A percentile compares a stretch with the other conserved stretches of the same genome.
These are phyloP conservation scores for Schizochytrium sp. DNA, from an alignment of 108 stramenopile genomes.

Conservation along the genomic window DNA sequence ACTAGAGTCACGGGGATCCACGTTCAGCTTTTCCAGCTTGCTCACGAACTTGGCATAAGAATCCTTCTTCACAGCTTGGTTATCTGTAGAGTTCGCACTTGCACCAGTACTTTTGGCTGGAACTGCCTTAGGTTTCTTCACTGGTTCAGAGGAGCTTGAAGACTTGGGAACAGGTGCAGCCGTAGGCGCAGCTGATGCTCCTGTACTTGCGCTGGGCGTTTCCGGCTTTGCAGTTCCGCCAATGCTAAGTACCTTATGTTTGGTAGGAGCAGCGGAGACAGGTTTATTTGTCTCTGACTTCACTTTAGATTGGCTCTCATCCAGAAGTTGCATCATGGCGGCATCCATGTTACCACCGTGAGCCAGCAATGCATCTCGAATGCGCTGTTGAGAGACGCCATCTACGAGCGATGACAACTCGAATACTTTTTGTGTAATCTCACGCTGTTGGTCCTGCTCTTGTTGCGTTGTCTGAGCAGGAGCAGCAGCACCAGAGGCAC, in stretches of 20 bases:
- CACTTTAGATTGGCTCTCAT: not conserved
- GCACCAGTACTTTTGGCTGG: not conserved
- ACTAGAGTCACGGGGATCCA: slow-evolving; percentile 57
- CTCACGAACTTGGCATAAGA: slow-evolving; percentile 65
- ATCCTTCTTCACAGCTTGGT: not conserved
- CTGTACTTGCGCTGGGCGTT: not conserved
- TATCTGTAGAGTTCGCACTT: not conserved
- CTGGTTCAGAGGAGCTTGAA: not conserved
- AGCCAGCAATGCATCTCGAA: not conserved
- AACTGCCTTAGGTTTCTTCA: not conserved
- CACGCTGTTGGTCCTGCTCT: not conserved
- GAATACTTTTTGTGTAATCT: slow-evolving; percentile 3
- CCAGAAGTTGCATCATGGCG: slow-evolving; percentile 37
- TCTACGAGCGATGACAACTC: not conserved
- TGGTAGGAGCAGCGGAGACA: not conserved
- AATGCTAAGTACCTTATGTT: slow-evolving; percentile 39
- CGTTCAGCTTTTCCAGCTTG: slow-evolving; percentile 71
- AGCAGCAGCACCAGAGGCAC: not conserved
- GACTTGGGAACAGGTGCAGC: not conserved
- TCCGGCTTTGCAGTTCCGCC: not conserved
- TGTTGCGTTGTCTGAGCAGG: not conserved
- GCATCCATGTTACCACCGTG: slow-evolving; percentile 10
- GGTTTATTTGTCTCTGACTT: not conserved
- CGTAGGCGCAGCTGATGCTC: not conserved
- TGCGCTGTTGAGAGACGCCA: slow-evolving; percentile 3